Conservation (phyloP, 805 yeast genomes). For the Candida adriatica region DNA sequence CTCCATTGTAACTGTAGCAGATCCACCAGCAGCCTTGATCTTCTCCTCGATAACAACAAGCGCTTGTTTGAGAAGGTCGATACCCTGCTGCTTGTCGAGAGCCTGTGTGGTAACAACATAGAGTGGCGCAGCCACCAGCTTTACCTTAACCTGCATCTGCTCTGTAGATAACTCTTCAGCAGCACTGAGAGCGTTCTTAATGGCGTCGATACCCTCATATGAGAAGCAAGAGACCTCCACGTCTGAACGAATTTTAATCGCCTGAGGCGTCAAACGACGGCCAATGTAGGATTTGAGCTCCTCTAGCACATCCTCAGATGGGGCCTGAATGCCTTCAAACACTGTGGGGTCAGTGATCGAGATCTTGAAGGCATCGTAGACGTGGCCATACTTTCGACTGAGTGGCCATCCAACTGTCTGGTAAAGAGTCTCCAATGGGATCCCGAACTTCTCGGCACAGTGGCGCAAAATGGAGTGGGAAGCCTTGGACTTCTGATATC, state of each 20-base stretch:
- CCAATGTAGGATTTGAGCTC: slow-evolving; percentile 85
- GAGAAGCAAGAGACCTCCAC: slow-evolving; percentile 95
- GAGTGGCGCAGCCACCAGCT: slow-evolving; percentile 95
- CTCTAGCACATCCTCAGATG: slow-evolving; percentile 66
- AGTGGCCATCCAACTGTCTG: slow-evolving; percentile 95
- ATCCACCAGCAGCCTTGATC: slow-evolving; percentile 73
- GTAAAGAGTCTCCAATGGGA: slow-evolving; percentile 80
- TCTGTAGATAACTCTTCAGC: slow-evolving; percentile 85
- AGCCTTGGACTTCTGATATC: slow-evolving; percentile 93
- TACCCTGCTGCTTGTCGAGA: slow-evolving; percentile 84
- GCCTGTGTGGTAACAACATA: slow-evolving; percentile 92
- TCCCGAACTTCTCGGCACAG: slow-evolving; percentile 93
- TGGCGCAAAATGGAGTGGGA: slow-evolving; percentile 98
- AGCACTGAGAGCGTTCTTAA: slow-evolving; percentile 77
- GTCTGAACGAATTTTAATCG: slow-evolving; percentile 97
- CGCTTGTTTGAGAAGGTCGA: slow-evolving; percentile 70
- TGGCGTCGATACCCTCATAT: slow-evolving; percentile 97
- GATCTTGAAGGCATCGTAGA: slow-evolving; percentile 93
- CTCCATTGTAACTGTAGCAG: slow-evolving; percentile 90
- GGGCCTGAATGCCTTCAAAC: slow-evolving; percentile 72
- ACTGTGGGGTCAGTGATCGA: slow-evolving; percentile 86
- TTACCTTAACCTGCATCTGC: slow-evolving; percentile 82
- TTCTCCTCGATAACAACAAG: slow-evolving; percentile 67
- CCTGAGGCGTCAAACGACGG: slow-evolving; percentile 95
- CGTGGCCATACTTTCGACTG: slow-evolving; percentile 92